Conservation (phyloP, 371 early-diverging fungal species). For the Fennellomyces sp. region DNA sequence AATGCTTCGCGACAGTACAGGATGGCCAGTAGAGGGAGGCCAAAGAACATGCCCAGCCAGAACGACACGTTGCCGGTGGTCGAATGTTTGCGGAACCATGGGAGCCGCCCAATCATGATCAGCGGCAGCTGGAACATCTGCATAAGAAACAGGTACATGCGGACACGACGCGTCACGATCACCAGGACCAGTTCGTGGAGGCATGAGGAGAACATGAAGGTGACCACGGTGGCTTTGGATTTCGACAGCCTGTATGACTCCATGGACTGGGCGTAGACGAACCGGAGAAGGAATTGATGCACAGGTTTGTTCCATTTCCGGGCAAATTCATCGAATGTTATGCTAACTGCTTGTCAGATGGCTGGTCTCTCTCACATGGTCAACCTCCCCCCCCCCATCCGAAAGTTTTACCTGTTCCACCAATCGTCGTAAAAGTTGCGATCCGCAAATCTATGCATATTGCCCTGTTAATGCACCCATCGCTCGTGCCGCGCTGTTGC, state of each 20-base stretch:
- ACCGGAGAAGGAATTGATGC: slow-evolving; percentile 92
- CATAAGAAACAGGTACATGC: slow-evolving; percentile 82
- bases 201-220: slow-evolving; percentile 86
- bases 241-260: slow-evolving; percentile 76
- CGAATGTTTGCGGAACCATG: slow-evolving; percentile 60
- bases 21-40: slow-evolving; percentile 81
- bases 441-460: slow-evolving; percentile 93
- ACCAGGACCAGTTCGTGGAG: slow-evolving; percentile 92
- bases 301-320: slow-evolving; percentile 99
- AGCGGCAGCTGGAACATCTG: slow-evolving; percentile 96
- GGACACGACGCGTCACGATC: slow-evolving; percentile 70
- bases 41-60: slow-evolving; percentile 85
- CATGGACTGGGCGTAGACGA: slow-evolving; percentile 88
- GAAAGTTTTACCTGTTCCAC: slow-evolving; percentile 83
- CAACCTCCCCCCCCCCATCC: neutral
- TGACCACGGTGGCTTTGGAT: slow-evolving; percentile 75
- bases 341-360: slow-evolving; percentile 28
- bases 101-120: slow-evolving; percentile 71
- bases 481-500: too few relatives aligned
- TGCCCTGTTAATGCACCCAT: too few relatives aligned
- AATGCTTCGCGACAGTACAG: slow-evolving; percentile 69
- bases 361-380: neutral
- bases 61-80: slow-evolving; percentile 82
- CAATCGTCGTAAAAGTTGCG: slow-evolving; percentile 97
- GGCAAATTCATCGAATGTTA: slow-evolving; percentile 94